Percentiles rank a stretch among this genome's conserved stretches.
These are phyloP conservation scores for Zanthoxylum bungeanum DNA, from an alignment of 345 rosid genomes.

Conservation along the genomic window DNA sequence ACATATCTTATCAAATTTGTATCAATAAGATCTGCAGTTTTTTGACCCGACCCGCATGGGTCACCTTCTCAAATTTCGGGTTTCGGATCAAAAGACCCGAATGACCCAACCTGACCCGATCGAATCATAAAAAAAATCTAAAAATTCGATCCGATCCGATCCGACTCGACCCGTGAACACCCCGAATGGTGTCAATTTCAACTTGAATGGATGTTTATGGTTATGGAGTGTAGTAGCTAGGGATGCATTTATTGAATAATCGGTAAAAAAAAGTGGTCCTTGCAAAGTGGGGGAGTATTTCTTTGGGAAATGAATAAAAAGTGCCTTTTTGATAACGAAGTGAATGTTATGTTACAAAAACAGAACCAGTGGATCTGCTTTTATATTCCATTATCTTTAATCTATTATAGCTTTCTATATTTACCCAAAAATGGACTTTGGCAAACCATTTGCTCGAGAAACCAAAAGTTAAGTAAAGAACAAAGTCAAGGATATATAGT, in stretches of 20 bases:
- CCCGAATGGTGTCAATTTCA: no score
- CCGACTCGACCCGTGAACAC: no score
- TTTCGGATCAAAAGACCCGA: no score
- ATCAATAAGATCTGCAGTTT: no score
- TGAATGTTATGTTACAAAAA: neutral
- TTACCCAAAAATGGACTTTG: neutral
- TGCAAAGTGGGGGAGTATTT: neutral
- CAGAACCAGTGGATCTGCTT: conserved; percentile 4
- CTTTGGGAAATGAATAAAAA: neutral
- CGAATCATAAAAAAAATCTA: no score
- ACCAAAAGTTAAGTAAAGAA: no score
- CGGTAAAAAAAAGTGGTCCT: conserved; percentile 18
- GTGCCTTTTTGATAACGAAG: neutral
- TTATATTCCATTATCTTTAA: neutral
- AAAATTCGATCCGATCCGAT: no score
- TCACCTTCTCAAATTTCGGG: no score
- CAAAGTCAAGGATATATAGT: no score
- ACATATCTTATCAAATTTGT: no score
- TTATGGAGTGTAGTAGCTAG: neutral
- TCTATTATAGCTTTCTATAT: neutral
- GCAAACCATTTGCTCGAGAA: neutral
- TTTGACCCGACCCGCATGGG: no score
- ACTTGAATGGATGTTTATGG: neutral
- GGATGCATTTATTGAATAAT: neutral
- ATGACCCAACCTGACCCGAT: no score